Percentiles rank a stretch among this genome's conserved stretches.
Evolutionary conservation across 768 basidiomycete species (phyloP).

Genomic region (Boletus pseudo-olivaceus): DNA sequence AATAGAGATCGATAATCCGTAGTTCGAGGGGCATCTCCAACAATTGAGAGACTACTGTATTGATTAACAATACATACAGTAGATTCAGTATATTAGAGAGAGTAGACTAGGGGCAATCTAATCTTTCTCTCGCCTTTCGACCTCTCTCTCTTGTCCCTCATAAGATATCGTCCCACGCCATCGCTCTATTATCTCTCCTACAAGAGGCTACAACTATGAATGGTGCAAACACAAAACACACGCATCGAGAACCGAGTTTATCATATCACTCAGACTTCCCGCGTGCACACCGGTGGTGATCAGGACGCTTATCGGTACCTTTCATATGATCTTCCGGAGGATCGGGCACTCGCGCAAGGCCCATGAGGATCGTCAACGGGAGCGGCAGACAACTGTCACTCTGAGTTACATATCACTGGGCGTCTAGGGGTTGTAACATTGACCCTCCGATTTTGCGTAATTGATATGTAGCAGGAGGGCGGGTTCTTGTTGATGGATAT

Average conservation of each 20-base stretch:
- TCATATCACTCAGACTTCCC: background rate
- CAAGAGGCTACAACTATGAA: too few species aligned
- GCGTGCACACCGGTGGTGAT: background rate
- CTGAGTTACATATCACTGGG: background rate
- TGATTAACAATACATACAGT: too few species aligned
- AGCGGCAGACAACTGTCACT: background rate
- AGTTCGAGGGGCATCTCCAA: too few species aligned
- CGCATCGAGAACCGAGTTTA: background rate
- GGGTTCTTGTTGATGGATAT: background rate
- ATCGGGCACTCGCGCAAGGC: background rate
- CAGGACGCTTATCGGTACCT: background rate
- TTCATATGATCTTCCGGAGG: background rate
- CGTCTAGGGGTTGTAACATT: background rate
- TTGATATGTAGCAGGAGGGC: background rate
- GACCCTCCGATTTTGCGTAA: background rate
- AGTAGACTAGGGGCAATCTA: too few species aligned
- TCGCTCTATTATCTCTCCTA: too few species aligned
- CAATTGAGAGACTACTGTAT: too few species aligned
- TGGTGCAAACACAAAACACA: background rate
- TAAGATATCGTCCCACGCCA: too few species aligned
- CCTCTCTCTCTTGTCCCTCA: too few species aligned
- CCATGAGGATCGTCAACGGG: background rate
- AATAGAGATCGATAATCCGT: too few species aligned
- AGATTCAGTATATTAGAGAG: too few species aligned
- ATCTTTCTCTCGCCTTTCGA: too few species aligned